phyloP scores from a whole-genome alignment of 2,329 filamentous ascomycete species.

The Ampelomyces quisqualis region DNA sequence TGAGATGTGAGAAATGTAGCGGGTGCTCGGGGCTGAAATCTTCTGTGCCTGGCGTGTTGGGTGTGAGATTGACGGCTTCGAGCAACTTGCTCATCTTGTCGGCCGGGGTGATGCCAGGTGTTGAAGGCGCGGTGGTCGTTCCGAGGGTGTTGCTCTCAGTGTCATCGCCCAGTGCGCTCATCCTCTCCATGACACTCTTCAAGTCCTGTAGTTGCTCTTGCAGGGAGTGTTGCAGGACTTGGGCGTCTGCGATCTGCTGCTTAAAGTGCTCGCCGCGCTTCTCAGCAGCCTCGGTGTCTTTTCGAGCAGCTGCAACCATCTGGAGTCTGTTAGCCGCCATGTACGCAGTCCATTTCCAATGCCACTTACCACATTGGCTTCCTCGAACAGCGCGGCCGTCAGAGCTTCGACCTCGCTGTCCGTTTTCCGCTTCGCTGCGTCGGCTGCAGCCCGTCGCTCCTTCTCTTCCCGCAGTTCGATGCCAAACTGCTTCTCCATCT shows the following conservation, averaged over 20 bases:
- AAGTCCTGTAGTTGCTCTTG: constrained; percentile 91
- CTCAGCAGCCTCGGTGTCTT: constrained; percentile 76
- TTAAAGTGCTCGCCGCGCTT: constrained; percentile 86
- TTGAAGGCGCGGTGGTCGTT: constrained; percentile 69
- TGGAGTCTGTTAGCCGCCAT: constrained; percentile 37
- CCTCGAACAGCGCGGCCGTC: constrained; percentile 92
- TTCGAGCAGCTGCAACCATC: constrained; percentile 91
- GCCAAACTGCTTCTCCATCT: constrained; percentile 45
- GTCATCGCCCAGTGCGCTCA: constrained; percentile 73
- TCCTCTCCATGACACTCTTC: constrained; percentile 87
- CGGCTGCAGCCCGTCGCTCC: constrained; percentile 45
- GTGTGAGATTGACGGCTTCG: constrained; percentile 59
- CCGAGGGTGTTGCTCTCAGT: constrained; percentile 65
- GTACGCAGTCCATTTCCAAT: background rate
- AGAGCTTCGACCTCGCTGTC: constrained; percentile 89
- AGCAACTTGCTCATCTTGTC: constrained; percentile 62
- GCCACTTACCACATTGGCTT: constrained; percentile 75
- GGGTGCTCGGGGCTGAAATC: constrained; percentile 63
- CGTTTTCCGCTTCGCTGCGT: constrained; percentile 77
- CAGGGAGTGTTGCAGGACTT: constrained; percentile 80
- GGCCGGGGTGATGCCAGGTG: constrained; percentile 64
- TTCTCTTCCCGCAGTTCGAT: constrained; percentile 48
- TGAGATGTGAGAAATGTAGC: constrained; percentile 75
- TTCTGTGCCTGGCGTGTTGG: constrained; percentile 50
- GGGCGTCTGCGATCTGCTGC: constrained; percentile 81